A percentile compares a stretch with the other conserved stretches of the same genome.
Conservation (phyloP, 2,329 filamentous ascomycete genomes). For the Colletotrichum sp. region DNA sequence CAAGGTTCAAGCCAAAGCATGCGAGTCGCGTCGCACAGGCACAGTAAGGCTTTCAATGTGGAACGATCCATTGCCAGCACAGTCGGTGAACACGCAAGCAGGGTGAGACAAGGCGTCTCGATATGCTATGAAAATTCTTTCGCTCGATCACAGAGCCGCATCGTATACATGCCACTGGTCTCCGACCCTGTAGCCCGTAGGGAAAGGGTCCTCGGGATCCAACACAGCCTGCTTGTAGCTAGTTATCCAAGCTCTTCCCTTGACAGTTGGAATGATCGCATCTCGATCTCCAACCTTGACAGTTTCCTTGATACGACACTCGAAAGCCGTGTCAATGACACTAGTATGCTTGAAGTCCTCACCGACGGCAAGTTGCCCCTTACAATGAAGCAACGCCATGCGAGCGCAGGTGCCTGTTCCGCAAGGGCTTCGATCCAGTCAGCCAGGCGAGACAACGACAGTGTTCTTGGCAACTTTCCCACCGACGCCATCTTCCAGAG, state of each 20-base stretch:
- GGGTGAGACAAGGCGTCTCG: neutral
- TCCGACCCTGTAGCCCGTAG: conserved; percentile 29
- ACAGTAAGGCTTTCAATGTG: neutral
- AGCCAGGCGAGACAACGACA: conserved; percentile 46
- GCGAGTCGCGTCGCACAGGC: neutral
- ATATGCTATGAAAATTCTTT: neutral
- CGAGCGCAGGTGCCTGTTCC: conserved; percentile 49
- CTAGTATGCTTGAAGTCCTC: conserved; percentile 42
- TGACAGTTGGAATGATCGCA: conserved; percentile 43
- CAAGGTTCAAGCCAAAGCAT: neutral
- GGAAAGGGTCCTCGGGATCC: conserved; percentile 48
- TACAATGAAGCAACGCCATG: conserved; percentile 45
- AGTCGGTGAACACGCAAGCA: neutral
- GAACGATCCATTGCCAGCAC: neutral
- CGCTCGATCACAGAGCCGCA: neutral
- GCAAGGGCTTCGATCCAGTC: conserved; percentile 50
- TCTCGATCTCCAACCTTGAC: conserved; percentile 41
- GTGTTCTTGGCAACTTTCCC: conserved; percentile 39
- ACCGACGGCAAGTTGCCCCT: conserved; percentile 37
- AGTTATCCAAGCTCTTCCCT: conserved; percentile 50
- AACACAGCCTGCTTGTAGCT: conserved; percentile 46
- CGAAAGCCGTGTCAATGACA: conserved; percentile 44
- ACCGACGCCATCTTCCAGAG: conserved; percentile 24
- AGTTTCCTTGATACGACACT: conserved; percentile 36
- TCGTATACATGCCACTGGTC: neutral